These are phyloP conservation scores for Gossypium davidsonii DNA, from an alignment of 441 rosid species.

Conservation along the genomic window DNA sequence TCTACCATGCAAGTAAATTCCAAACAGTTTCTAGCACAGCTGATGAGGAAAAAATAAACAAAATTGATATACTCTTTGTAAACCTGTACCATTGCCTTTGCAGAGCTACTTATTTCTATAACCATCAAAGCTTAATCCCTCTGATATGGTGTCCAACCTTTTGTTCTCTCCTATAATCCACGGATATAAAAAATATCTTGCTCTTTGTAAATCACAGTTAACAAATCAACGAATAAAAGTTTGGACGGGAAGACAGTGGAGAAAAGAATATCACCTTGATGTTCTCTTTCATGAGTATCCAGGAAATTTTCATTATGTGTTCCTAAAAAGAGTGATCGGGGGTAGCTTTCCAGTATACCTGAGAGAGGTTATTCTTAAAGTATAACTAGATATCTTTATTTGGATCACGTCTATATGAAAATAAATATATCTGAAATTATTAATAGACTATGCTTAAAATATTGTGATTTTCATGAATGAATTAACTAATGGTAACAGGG, in stretches of 20 bases:
- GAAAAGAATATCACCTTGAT: conserved; percentile 47
- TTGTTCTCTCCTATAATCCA: conserved; percentile 55
- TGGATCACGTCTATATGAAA: not conserved
- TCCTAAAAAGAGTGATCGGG: conserved; percentile 69
- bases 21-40: not conserved
- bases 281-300: conserved; percentile 82
- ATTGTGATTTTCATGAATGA: not conserved
- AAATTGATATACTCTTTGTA: not conserved
- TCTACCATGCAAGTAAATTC: not conserved
- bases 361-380: conserved; percentile 9
- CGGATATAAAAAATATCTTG: conserved; percentile 4
- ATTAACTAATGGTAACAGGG: not conserved
- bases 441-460: conserved; percentile 1
- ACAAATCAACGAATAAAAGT: not conserved
- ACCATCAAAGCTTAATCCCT: conserved; percentile 75
- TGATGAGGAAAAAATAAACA: not conserved
- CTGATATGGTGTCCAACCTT: conserved; percentile 77
- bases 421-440: not conserved
- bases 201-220: not conserved
- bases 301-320: conserved; percentile 52
- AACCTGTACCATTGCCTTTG: conserved; percentile 22
- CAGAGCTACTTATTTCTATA: conserved; percentile 55
- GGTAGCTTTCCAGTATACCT: conserved; percentile 78
- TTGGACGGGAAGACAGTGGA: not conserved
- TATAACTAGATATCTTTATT: not conserved